phyloP scores from a whole-genome alignment of 1,139 yeast genomes.

The Pichia sp. region DNA sequence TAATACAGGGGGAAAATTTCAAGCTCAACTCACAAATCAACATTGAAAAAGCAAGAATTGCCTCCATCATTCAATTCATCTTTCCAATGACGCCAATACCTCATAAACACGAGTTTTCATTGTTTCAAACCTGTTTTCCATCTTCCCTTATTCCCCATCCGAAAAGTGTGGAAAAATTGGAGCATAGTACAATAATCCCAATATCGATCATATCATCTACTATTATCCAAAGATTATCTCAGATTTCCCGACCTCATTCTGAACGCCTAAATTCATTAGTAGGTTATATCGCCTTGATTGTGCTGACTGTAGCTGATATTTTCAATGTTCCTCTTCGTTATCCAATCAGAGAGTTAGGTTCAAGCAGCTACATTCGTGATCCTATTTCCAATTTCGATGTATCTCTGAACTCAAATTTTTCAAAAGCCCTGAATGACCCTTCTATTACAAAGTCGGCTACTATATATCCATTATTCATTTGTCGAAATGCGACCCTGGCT shows the following conservation, averaged over 20 bases:
- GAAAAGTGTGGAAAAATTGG: neutral
- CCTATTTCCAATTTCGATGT: constrained; percentile 36
- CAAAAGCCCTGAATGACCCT: constrained; percentile 31
- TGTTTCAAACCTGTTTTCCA: constrained; percentile 32
- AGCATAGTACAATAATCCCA: constrained; percentile 8
- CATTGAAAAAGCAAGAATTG: constrained; percentile 21
- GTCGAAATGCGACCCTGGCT: constrained; percentile 41
- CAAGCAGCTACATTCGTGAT: constrained; percentile 48
- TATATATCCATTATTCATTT: constrained; percentile 46
- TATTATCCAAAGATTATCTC: constrained; percentile 16
- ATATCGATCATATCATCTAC: constrained; percentile 9
- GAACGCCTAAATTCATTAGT: constrained; percentile 45
- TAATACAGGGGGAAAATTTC: constrained; percentile 1
- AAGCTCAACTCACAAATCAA: constrained; percentile 9
- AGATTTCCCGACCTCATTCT: constrained; percentile 17
- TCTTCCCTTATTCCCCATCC: constrained; percentile 14
- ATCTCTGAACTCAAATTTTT: neutral
- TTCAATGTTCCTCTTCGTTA: constrained; percentile 47
- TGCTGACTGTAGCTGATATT: constrained; percentile 40
- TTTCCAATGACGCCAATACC: constrained; percentile 21
- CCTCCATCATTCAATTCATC: constrained; percentile 15
- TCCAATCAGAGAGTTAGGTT: constrained; percentile 48
- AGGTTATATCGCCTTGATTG: constrained; percentile 46
- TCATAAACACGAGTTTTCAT: constrained; percentile 33
- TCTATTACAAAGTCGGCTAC: constrained; percentile 25